Evolutionary conservation across 148 eudicot genomes (phyloP).

Genomic region (Dianthus caryophyllus): DNA sequence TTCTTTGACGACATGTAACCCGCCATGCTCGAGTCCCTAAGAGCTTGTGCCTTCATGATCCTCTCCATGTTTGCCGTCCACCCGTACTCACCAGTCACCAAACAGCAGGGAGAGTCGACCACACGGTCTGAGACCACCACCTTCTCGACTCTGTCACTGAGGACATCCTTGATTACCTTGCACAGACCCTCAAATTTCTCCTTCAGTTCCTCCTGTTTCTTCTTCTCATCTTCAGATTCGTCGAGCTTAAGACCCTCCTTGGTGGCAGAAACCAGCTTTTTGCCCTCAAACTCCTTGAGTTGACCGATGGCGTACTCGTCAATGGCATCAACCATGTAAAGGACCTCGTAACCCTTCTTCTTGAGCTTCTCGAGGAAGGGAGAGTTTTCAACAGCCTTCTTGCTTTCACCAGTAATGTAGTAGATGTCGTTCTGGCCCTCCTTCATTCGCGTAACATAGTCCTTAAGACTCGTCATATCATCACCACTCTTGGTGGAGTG

Average conservation of each 20-base stretch:
- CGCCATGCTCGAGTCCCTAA: slow-evolving; percentile 81
- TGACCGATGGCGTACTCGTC: slow-evolving; percentile 86
- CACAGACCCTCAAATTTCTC: slow-evolving; percentile 74
- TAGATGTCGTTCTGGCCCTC: slow-evolving; percentile 72
- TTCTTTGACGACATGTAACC: slow-evolving; percentile 88
- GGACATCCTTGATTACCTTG: slow-evolving; percentile 81
- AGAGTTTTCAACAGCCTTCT: slow-evolving; percentile 88
- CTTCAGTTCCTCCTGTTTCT: slow-evolving; percentile 50
- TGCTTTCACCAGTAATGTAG: slow-evolving; percentile 87
- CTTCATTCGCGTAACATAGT: slow-evolving; percentile 85
- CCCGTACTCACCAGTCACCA: slow-evolving; percentile 82
- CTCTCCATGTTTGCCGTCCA: slow-evolving; percentile 94
- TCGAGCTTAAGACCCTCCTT: slow-evolving; percentile 78
- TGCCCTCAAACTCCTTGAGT: slow-evolving; percentile 78
- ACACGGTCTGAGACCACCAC: slow-evolving; percentile 79
- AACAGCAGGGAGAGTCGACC: slow-evolving; percentile 77
- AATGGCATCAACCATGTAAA: slow-evolving; percentile 83
- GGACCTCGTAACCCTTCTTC: slow-evolving; percentile 74
- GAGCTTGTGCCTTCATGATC: slow-evolving; percentile 74
- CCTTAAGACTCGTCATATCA: slow-evolving; percentile 80
- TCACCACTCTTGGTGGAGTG: slow-evolving; percentile 93
- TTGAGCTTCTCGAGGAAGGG: slow-evolving; percentile 82
- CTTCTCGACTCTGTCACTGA: slow-evolving; percentile 72
- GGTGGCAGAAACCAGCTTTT: slow-evolving; percentile 79
- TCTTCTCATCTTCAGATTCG: slow-evolving; percentile 71